A percentile compares a stretch with the other conserved stretches of the same genome.
phyloP scores from a whole-genome alignment of 2,329 filamentous ascomycete genomes.

The Amylocarpus encephaloides region DNA sequence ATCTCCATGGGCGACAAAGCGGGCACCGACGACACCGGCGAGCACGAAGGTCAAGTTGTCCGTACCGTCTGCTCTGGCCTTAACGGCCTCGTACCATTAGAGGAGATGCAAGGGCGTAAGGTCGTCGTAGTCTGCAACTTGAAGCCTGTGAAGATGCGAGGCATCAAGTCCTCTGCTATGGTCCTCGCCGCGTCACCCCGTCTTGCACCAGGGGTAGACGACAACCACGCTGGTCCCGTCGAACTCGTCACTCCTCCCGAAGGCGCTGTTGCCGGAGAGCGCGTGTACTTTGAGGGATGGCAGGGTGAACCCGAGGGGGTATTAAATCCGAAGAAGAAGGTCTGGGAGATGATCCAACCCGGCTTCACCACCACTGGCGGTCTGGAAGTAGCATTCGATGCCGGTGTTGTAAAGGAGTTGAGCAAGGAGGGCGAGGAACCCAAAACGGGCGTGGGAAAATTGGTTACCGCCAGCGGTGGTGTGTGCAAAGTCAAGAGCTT shows the following conservation, averaged over 20 bases:
- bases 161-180: constrained; percentile 77
- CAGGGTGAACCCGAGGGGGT: constrained; percentile 86
- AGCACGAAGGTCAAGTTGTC: constrained; percentile 85
- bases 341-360: constrained; percentile 95
- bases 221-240: constrained; percentile 82
- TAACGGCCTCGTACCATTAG: constrained; percentile 85
- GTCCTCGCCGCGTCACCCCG: constrained; percentile 90
- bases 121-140: constrained; percentile 95
- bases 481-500: constrained; percentile 78
- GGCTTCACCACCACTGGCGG: constrained; percentile 84
- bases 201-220: constrained; percentile 71
- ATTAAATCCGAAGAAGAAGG: constrained; percentile 98
- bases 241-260: constrained; percentile 84
- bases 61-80: constrained; percentile 96
- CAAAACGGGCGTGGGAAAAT: constrained; percentile 45
- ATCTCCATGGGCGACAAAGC: constrained; percentile 88
- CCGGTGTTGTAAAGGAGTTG: constrained; percentile 66
- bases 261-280: constrained; percentile 73
- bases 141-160: constrained; percentile 98
- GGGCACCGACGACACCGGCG: constrained; percentile 79
- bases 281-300: constrained; percentile 92
- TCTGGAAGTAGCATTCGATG: constrained; percentile 83
- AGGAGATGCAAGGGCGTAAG: constrained; percentile 95
- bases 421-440: constrained; percentile 56
- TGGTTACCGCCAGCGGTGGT: constrained; percentile 72